Evolutionary conservation across 306 rosid genomes (phyloP).

Genomic region (Begonia masoniana): DNA sequence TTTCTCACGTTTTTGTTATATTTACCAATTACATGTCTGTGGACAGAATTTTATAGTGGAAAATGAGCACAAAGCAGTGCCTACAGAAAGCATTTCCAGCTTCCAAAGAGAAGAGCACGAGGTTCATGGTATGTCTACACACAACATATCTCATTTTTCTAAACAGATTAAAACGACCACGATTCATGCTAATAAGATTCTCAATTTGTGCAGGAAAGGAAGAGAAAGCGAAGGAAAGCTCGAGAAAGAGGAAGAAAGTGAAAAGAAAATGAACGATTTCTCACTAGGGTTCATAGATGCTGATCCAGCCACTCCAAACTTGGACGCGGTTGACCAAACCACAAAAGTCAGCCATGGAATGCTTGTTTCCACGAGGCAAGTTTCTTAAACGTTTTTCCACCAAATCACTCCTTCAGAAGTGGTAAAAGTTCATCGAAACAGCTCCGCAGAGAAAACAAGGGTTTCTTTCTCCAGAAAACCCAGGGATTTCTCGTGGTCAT

Average conservation of each 20-base stretch:
- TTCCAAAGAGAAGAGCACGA: constrained; percentile 38
- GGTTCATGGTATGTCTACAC: constrained; percentile 35
- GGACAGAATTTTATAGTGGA: constrained; percentile 45
- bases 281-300: constrained; percentile 55
- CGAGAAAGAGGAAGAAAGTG: constrained; percentile 26
- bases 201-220: background rate
- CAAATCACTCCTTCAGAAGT: constrained; percentile 74
- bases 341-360: constrained; percentile 58
- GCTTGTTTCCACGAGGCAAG: constrained; percentile 60
- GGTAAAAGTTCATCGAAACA: constrained; percentile 54
- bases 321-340: constrained; percentile 63
- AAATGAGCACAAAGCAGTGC: constrained; percentile 48
- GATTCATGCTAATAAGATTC: background rate
- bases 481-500: constrained; percentile 21
- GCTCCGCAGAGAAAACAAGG: constrained; percentile 20
- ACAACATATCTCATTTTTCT: background rate
- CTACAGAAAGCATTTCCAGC: constrained; percentile 44
- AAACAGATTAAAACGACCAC: constrained; percentile 13
- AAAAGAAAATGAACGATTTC: constrained; percentile 33
- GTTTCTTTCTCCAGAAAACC: constrained; percentile 13
- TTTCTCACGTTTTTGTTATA: background rate
- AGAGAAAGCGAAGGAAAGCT: constrained; percentile 5
- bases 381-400: constrained; percentile 67
- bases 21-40: constrained; percentile 1
- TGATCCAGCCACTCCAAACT: constrained; percentile 55